A percentile compares a stretch with the other conserved stretches of the same genome.
These are phyloP conservation scores for Clavariopsis aquatica DNA, from an alignment of 495 filamentous ascomycete genomes.

Conservation along the genomic window DNA sequence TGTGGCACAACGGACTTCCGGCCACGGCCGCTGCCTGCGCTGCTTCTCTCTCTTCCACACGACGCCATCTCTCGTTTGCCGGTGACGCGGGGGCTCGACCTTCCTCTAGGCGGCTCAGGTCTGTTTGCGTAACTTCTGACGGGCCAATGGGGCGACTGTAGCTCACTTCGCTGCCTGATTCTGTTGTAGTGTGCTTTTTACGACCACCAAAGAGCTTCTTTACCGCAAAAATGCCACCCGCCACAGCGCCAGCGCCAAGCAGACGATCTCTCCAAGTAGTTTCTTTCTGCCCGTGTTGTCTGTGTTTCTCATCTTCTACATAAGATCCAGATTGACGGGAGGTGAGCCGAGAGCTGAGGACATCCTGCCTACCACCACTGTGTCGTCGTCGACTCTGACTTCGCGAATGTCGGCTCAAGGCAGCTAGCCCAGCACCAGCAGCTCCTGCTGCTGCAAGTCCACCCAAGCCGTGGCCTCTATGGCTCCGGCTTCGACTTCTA, in stretches of 20 bases:
- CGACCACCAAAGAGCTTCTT: conserved; percentile 65
- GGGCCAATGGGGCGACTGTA: conserved; percentile 41
- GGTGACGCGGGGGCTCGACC: conserved; percentile 45
- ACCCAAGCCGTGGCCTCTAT: conserved; percentile 31
- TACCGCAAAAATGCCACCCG: conserved; percentile 65
- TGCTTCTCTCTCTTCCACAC: conserved; percentile 46
- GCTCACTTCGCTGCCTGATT: conserved; percentile 53
- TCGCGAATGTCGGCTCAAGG: conserved; percentile 50
- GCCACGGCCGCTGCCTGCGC: conserved; percentile 38
- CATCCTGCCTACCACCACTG: conserved; percentile 30
- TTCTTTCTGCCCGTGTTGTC: conserved; percentile 35
- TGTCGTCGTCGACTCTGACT: conserved; percentile 31
- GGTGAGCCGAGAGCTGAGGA: conserved; percentile 38
- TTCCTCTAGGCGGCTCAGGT: conserved; percentile 47
- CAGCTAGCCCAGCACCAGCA: conserved; percentile 62
- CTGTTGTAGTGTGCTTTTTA: conserved; percentile 55
- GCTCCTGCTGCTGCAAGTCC: conserved; percentile 52
- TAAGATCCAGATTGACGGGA: conserved; percentile 39
- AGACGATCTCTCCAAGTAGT: conserved; percentile 61
- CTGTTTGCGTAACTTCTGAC: conserved; percentile 41
- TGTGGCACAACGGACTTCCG: conserved; percentile 30
- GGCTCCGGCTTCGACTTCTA: conserved; percentile 7
- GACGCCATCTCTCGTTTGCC: conserved; percentile 43
- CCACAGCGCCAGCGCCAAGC: conserved; percentile 64
- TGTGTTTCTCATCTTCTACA: conserved; percentile 39